Evolutionary conservation across 1,139 yeast species (phyloP).

Genomic region (Blastobotrys buckinghamii): DNA sequence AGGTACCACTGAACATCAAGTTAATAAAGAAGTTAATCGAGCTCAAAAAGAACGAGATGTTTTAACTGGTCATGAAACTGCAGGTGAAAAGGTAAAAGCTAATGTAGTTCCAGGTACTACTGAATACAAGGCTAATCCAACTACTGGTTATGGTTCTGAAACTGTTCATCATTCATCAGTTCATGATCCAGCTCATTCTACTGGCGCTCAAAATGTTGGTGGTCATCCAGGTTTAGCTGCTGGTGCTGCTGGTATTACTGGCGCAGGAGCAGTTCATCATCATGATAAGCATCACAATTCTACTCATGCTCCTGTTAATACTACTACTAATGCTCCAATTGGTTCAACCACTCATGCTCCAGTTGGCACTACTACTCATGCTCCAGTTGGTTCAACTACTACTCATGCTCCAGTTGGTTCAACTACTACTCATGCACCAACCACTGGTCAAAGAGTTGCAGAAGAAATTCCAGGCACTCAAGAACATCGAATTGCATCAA

Average conservation of each 20-base stretch:
- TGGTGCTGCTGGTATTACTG: not conserved
- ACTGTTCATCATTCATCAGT: not conserved
- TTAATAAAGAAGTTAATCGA: not conserved
- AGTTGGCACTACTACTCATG: not conserved
- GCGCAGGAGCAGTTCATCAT: not conserved
- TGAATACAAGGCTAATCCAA: not conserved
- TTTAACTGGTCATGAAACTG: not conserved
- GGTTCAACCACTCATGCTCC: too few relatives aligned
- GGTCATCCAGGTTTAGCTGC: too few relatives aligned
- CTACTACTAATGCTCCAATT: not conserved
- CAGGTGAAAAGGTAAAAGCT: not conserved
- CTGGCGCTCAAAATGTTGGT: conserved; percentile 1
- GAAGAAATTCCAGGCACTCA: not conserved
- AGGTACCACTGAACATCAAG: not conserved
- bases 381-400: not conserved
- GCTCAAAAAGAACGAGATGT: not conserved
- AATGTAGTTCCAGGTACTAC: not conserved
- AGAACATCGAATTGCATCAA: not conserved
- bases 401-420: not conserved
- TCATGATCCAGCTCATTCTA: not conserved
- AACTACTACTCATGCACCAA: not conserved
- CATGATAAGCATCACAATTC: not conserved
- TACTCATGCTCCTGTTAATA: not conserved
- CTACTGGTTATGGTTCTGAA: not conserved
- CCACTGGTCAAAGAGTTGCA: not conserved